Conservation (phyloP, 441 rosid genomes). For the Pelargonium myrrhifolium region DNA sequence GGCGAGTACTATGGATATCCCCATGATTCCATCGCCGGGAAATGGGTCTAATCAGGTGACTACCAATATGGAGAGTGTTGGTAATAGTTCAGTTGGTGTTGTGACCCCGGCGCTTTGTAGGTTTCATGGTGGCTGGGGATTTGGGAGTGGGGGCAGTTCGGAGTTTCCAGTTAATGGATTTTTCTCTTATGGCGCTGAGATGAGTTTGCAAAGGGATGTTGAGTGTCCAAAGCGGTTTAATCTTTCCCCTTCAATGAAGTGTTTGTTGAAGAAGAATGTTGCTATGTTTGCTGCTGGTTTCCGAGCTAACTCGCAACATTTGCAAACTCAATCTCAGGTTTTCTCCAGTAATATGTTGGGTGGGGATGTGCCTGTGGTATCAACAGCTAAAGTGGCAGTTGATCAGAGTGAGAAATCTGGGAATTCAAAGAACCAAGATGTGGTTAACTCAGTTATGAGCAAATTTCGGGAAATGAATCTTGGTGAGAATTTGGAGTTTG, state of each 20-base stretch:
- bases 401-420: conserved; percentile 44
- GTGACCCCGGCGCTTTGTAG: conserved; percentile 55
- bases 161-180: conserved; percentile 48
- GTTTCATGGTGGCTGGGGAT: conserved; percentile 88
- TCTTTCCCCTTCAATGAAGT: conserved; percentile 75
- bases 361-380: conserved; percentile 26
- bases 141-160: conserved; percentile 46
- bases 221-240: conserved; percentile 80
- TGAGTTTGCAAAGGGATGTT: conserved; percentile 54
- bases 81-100: conserved; percentile 33
- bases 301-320: conserved; percentile 61
- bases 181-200: conserved; percentile 37
- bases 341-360: conserved; percentile 30
- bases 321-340: conserved; percentile 32
- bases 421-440: conserved; percentile 39
- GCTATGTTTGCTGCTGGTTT: conserved; percentile 82
- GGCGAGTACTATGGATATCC: conserved; percentile 66
- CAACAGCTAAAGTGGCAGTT: conserved; percentile 25
- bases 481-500: conserved; percentile 57
- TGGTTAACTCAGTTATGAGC: conserved; percentile 46
- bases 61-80: conserved; percentile 29
- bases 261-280: conserved; percentile 76
- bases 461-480: conserved; percentile 68
- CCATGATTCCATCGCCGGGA: conserved; percentile 27
- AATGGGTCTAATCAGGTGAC: conserved; percentile 25